phyloP scores from a whole-genome alignment of 257 asterid genomes.

The Solanum gracilifrons region DNA sequence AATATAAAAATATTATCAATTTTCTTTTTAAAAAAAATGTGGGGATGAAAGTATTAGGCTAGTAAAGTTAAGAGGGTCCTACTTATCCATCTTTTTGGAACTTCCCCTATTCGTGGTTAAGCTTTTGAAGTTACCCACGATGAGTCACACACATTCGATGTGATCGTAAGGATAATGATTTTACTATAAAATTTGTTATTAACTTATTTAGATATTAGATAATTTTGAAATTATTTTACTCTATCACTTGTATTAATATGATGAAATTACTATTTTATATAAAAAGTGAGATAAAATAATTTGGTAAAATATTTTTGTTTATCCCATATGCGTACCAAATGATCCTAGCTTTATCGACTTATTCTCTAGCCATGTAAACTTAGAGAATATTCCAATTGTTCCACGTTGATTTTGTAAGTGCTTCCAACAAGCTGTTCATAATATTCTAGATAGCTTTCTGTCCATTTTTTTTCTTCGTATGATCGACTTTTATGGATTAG shows the following conservation, averaged over 20 bases:
- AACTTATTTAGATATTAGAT: no score
- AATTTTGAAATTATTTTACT: not conserved
- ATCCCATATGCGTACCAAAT: no score
- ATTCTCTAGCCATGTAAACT: no score
- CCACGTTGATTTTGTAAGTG: no score
- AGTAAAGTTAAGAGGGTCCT: not conserved
- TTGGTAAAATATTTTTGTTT: no score
- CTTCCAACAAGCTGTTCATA: not conserved
- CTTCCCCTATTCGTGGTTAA: not conserved
- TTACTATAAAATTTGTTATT: no score
- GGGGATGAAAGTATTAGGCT: not conserved
- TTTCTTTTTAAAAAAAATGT: no score
- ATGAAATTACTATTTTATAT: not conserved
- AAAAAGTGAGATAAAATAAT: no score
- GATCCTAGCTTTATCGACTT: no score
- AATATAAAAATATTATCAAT: not conserved
- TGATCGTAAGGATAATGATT: no score
- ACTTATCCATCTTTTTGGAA: not conserved
- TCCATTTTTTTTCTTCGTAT: no score
- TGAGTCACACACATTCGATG: not conserved
- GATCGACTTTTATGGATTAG: not conserved
- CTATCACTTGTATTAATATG: fast-evolving
- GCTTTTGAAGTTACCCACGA: not conserved
- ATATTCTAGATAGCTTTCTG: not conserved
- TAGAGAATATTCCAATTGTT: not conserved